phyloP scores from a whole-genome alignment of 257 asterid species.

The Henckelia pumila region DNA sequence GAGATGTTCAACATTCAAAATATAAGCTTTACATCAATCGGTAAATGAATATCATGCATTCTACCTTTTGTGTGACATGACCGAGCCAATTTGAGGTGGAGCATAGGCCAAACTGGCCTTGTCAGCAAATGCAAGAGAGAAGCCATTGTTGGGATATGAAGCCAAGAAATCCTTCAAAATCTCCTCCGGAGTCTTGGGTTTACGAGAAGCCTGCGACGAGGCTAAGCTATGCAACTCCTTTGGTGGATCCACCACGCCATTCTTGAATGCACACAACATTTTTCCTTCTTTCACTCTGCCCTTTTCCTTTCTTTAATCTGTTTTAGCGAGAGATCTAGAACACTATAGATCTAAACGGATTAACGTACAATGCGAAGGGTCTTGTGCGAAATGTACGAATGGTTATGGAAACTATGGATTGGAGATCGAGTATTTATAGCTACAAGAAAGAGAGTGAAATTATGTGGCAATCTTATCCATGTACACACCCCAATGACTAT shows the following conservation, averaged over 20 bases:
- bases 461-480: slow-evolving; percentile 57
- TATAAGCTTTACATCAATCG: too few relatives aligned
- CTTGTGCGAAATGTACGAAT: slow-evolving; percentile 13
- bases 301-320: background rate
- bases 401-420: slow-evolving; percentile 24
- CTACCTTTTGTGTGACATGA: slow-evolving; percentile 53
- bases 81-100: slow-evolving; percentile 36
- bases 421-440: slow-evolving; percentile 40
- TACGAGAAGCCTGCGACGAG: slow-evolving; percentile 26
- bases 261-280: slow-evolving; percentile 84
- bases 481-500: background rate
- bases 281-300: slow-evolving; percentile 9
- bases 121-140: slow-evolving; percentile 57
- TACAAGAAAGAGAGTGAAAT: slow-evolving; percentile 20
- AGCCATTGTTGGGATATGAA: slow-evolving; percentile 46
- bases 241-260: slow-evolving; percentile 73
- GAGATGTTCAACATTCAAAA: background rate
- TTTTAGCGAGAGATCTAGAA: background rate
- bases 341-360: slow-evolving; percentile 4
- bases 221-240: slow-evolving; percentile 73
- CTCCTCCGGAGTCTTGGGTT: slow-evolving; percentile 44
- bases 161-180: slow-evolving; percentile 57
- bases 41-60: background rate
- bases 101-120: slow-evolving; percentile 62
- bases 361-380: background rate